phyloP scores from a whole-genome alignment of 805 yeast genomes.

The Myxozyma monticola region DNA sequence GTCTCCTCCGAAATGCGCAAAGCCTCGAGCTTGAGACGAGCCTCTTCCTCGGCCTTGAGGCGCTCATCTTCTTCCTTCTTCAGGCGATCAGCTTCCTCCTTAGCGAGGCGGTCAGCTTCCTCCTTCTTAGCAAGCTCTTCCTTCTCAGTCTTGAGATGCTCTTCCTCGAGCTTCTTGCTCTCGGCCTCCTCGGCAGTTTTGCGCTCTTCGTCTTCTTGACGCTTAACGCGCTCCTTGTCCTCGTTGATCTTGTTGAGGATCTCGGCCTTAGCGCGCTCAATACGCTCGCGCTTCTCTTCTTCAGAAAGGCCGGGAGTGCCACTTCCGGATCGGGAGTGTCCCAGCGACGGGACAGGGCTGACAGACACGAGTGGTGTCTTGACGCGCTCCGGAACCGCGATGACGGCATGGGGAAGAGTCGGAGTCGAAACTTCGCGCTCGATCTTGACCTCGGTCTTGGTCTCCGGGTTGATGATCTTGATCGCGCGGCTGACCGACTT shows the following conservation, averaged over 20 bases:
- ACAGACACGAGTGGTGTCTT: constrained; percentile 9
- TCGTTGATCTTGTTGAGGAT: constrained; percentile 18
- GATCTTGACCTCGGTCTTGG: constrained; percentile 27
- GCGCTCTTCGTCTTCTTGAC: constrained; percentile 22
- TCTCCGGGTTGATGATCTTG: constrained; percentile 31
- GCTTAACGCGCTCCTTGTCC: constrained; percentile 11
- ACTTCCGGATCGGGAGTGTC: constrained; percentile 16
- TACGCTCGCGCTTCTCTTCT: constrained; percentile 30
- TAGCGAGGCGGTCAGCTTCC: constrained; percentile 13
- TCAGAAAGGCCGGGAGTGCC: constrained; percentile 26
- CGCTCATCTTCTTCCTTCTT: constrained; percentile 24
- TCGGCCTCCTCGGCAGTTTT: constrained; percentile 13
- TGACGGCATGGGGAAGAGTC: constrained; percentile 1
- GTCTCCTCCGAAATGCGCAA: constrained; percentile 9
- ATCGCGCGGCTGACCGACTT: constrained; percentile 27
- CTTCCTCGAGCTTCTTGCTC: constrained; percentile 14
- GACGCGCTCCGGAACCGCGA: constrained; percentile 8
- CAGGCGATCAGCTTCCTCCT: constrained; percentile 7
- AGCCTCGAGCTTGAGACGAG: constrained; percentile 12
- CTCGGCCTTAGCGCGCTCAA: constrained; percentile 21
- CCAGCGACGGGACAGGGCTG: constrained; percentile 15
- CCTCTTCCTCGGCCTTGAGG: constrained; percentile 17
- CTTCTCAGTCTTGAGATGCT: constrained; percentile 22
- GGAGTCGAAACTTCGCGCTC: constrained; percentile 13
- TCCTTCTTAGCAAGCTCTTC: constrained; percentile 31